A percentile compares a stretch with the other conserved stretches of the same genome.
Evolutionary conservation across 257 asterid genomes (phyloP).

Genomic region (Solanum sitiens): DNA sequence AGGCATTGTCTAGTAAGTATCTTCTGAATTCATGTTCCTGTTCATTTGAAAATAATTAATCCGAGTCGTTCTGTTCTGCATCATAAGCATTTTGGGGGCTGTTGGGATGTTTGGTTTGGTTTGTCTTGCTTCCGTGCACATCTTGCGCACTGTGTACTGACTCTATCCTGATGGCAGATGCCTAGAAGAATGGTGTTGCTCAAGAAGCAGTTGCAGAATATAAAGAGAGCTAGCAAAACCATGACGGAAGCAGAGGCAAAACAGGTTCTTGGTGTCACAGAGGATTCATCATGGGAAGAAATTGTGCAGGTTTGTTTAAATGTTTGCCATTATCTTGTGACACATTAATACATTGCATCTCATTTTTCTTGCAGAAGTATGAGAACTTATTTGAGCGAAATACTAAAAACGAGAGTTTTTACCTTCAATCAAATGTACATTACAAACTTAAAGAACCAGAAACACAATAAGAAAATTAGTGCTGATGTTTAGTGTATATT

Average conservation of each 20-base stretch:
- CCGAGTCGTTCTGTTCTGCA: neutral
- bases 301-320: conserved; percentile 33
- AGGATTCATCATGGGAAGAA: conserved; percentile 61
- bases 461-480: neutral
- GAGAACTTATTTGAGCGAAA: conserved; percentile 52
- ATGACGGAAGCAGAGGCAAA: conserved; percentile 77
- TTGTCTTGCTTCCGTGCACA: neutral
- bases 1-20: conserved; percentile 55
- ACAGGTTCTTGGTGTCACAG: conserved; percentile 61
- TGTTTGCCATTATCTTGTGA: neutral
- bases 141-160: neutral
- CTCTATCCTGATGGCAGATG: conserved; percentile 28
- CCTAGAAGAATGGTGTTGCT: conserved; percentile 63
- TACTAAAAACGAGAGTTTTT: conserved; percentile 45
- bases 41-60: neutral
- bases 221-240: conserved; percentile 37
- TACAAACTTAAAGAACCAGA: conserved; percentile 5
- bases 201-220: conserved; percentile 57
- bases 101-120: neutral
- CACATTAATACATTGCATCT: neutral
- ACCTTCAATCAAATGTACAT: conserved; percentile 47
- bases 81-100: neutral
- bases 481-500: neutral
- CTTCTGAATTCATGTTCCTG: neutral
- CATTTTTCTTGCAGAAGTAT: conserved; percentile 30